These are phyloP conservation scores for Nissolia schottii DNA, from an alignment of 306 rosid species.

Conservation along the genomic window DNA sequence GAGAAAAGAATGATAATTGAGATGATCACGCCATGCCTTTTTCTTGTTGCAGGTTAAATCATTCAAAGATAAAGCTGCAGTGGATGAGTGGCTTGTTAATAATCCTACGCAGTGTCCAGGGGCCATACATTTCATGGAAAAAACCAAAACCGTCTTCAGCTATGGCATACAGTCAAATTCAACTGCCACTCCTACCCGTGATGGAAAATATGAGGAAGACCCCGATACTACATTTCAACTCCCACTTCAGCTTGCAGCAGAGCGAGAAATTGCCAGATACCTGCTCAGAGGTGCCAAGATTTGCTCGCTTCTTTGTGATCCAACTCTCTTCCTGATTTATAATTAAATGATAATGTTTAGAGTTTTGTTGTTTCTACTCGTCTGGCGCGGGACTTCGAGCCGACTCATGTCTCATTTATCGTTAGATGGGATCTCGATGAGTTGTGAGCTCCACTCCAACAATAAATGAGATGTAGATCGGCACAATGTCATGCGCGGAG, in stretches of 20 bases:
- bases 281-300: slow-evolving; percentile 63
- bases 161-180: slow-evolving; percentile 87
- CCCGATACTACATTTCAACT: slow-evolving; percentile 64
- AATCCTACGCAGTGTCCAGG: slow-evolving; percentile 70
- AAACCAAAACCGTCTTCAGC: slow-evolving; percentile 49
- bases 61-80: slow-evolving; percentile 44
- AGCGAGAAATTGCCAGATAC: slow-evolving; percentile 81
- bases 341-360: neutral
- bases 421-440: too few relatives aligned
- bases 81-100: slow-evolving; percentile 58
- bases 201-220: slow-evolving; percentile 57
- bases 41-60: slow-evolving; percentile 41
- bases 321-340: neutral
- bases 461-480: too few relatives aligned
- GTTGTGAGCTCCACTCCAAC: too few relatives aligned
- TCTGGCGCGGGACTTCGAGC: too few relatives aligned
- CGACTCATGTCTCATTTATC: too few relatives aligned
- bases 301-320: neutral
- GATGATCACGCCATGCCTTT: neutral
- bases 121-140: slow-evolving; percentile 67
- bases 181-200: slow-evolving; percentile 36
- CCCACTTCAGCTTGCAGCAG: slow-evolving; percentile 89
- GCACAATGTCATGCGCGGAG: too few relatives aligned
- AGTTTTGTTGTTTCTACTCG: too few relatives aligned
- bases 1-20: neutral